These are phyloP conservation scores for Monosporascus sp. DNA, from an alignment of 2,329 filamentous ascomycete species.

Conservation along the genomic window DNA sequence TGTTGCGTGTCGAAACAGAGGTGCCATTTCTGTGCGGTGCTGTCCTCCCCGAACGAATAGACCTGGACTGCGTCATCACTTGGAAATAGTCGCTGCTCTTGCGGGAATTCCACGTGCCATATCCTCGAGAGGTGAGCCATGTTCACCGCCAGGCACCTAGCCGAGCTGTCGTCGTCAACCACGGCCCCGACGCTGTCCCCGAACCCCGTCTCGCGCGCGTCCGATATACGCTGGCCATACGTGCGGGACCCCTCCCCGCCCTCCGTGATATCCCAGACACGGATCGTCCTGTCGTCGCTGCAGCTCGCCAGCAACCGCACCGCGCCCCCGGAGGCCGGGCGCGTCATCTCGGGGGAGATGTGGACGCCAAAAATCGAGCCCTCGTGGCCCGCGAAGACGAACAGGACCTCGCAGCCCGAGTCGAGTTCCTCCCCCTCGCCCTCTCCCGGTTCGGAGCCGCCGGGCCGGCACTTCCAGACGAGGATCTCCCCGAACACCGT, in stretches of 20 bases:
- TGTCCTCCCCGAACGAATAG: conserved; percentile 81
- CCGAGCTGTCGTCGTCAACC: conserved; percentile 22
- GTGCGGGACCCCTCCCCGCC: conserved; percentile 25
- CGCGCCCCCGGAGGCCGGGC: conserved; percentile 28
- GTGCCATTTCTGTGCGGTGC: conserved; percentile 68
- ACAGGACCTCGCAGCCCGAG: conserved; percentile 38
- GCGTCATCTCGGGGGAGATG: conserved; percentile 59
- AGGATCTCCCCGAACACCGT: conserved; percentile 94
- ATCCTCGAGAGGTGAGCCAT: conserved; percentile 90
- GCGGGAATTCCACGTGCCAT: conserved; percentile 73
- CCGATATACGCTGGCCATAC: conserved; percentile 21
- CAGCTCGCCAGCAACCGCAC: conserved; percentile 77
- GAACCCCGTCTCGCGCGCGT: conserved; percentile 58
- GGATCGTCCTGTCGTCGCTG: conserved; percentile 87
- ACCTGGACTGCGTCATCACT: conserved; percentile 38
- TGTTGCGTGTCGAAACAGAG: conserved; percentile 34
- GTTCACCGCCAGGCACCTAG: conserved; percentile 56
- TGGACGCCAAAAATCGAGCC: conserved; percentile 89
- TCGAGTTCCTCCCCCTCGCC: background rate
- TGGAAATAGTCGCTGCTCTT: conserved; percentile 12
- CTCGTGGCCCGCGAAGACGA: conserved; percentile 65
- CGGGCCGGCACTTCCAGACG: conserved; percentile 68
- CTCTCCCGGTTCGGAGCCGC: background rate
- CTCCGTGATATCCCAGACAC: conserved; percentile 77
- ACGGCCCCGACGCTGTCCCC: conserved; percentile 33